Evolutionary conservation across 1,139 yeast genomes (phyloP), one percentile per base, ranked within the genome.

Genomic region (Lizanozyma gosingica): DNA sequence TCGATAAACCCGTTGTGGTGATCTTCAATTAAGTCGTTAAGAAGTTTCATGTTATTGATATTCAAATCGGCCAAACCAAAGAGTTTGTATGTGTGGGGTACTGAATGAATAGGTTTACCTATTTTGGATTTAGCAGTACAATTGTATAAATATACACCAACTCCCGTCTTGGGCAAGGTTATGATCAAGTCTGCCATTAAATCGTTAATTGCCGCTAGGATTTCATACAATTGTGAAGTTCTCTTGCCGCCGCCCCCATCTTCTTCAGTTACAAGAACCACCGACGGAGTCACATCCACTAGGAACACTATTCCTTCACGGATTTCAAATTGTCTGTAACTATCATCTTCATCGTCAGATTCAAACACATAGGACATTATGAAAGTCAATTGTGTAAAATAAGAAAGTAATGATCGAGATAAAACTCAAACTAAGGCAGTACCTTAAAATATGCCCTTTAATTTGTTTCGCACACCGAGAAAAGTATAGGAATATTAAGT

Each of bases 271-370:
- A 71, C 67, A 14, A 47, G 41, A 38, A 72, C 66, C 46, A 82
- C 61, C 1, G 73, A 59, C 0, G 72, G 71, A 0, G 85, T 69
- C 17, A 81, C 55, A 50, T 82, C 87, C 35, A 83, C 67, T 22
- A 80, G 70, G 50, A 82, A 79, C 22, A 73, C 59, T 15, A 81
- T 73, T 1, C 83, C 88, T 51, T 82, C 87, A 44, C 74, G 76
- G 35, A 77, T 59, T 46, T 77, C 81, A 52, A 56, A 78, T 50
- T 67, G 73, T 43, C 53, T 54, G 45, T 56, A 46, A 4, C 9
- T 22, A 11, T 22, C 29, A 6, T 22, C 29, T 11, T 6, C 6
- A 11, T 22, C 29, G 6, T 22, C 29, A 11, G 29, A 22, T 11
- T 22, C 29, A 22, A 6, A 22, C 6, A 22, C 29, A 11, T 22